Base-by-base conservation (phyloP, 805 yeast species). In the Pichia gijzeniarum region DNA sequence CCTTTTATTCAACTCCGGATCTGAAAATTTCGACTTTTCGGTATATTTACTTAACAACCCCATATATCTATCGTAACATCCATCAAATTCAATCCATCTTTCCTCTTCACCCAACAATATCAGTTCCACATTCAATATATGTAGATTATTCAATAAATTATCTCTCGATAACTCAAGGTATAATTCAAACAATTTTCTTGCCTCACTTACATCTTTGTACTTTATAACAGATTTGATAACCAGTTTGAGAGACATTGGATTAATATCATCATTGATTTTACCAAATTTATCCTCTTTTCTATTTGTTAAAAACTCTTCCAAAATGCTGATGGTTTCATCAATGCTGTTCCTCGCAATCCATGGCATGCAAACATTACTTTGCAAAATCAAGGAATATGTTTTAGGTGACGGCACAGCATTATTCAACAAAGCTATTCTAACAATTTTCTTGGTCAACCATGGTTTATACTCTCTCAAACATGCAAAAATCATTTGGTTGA, bases 61-160 rank as follows among this genome's bases (percentile, higher is more conserved):
- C 10, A 56, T 14, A 39, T 51, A 62, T 35, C 63, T 50, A 22
- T 47, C 47, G 44, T 59, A 62, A 35, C 60, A 54, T 19, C 53
- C 54, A 27, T 58, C 59, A 47, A 62, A 62, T 35, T 62, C 67
- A 40, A 51, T 49, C 67, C 67, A 62, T 17, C 66, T 55, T 22
- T 48, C 44, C 43, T 62, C 67, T 38, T 56, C 59, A 13, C 63
- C 66, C 19, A 62, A 47, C 31, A 62, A 35, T 50, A 58, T 43
- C 34, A 62, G 44, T 43, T 62, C 67, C 17, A 47, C 44, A 30
- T 54, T 48, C 27, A 62, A 51, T 34, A 62, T 51, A 40, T 59
- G 60, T 6, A 61, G 34, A 51, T 62, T 53, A 35, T 62, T 60
- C 19, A 57, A 43, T 10, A 62, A 35, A 41, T 59, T 57, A 6